These are phyloP conservation scores for Colletotrichum australisinense DNA, from an alignment of 2,329 filamentous ascomycete species.

Conservation along the genomic window DNA sequence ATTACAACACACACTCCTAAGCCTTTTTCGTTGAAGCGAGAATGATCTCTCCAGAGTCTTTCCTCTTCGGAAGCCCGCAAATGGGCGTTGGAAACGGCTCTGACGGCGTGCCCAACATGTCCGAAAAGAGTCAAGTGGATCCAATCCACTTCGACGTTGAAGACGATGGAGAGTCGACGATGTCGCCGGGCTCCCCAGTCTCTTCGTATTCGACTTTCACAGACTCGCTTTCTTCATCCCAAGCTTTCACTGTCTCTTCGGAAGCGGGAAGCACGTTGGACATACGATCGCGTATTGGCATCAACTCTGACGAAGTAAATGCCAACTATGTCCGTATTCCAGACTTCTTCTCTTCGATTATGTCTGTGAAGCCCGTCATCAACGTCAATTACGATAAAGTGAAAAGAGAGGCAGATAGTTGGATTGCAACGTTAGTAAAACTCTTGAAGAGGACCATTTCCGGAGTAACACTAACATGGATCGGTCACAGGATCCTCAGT, in stretches of 20 bases:
- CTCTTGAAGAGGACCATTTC: too few relatives aligned
- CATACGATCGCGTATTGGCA: neutral
- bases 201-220: neutral
- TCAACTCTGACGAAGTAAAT: neutral
- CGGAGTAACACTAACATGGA: too few relatives aligned
- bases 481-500: neutral
- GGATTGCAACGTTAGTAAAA: neutral
- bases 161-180: neutral
- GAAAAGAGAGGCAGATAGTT: neutral
- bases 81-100: neutral
- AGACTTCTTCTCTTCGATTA: neutral
- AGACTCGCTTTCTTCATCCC: neutral
- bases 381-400: neutral
- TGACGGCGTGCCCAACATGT: neutral
- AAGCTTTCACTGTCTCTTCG: neutral
- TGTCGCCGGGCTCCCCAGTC: neutral
- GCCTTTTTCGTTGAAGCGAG: too few relatives aligned
- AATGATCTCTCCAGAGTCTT: neutral
- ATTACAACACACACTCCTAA: too few relatives aligned
- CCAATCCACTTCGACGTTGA: neutral
- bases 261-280: neutral
- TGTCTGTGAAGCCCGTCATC: neutral
- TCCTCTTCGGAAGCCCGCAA: neutral
- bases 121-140: neutral
- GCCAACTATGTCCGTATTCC: neutral